Percentiles rank a stretch among this genome's conserved stretches.
Conservation (phyloP, 2,329 filamentous ascomycete genomes). For the Lasiodiplodia hormozganensis region DNA sequence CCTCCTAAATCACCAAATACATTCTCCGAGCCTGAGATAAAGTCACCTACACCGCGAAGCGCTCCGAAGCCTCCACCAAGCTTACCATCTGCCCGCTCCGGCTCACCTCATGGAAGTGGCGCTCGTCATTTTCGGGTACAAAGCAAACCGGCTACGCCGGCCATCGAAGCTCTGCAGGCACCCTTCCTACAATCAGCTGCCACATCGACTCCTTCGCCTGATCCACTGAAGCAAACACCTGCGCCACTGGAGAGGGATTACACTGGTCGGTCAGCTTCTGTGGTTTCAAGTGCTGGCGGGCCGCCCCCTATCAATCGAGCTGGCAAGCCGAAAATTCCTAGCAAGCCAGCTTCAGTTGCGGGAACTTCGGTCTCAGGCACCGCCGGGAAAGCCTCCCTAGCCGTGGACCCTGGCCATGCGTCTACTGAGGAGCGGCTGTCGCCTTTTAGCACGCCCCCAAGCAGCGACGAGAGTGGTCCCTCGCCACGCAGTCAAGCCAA, state of each 20-base stretch:
- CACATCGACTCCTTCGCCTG: constrained; percentile 33
- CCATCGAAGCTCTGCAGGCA: constrained; percentile 47
- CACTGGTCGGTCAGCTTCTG: constrained; percentile 13
- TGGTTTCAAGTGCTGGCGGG: constrained; percentile 43
- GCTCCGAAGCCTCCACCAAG: constrained; percentile 34
- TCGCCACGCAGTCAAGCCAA: not conserved
- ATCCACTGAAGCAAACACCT: constrained; percentile 38
- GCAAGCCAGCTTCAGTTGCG: constrained; percentile 49
- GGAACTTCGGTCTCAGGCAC: constrained; percentile 31
- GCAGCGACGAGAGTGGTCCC: constrained; percentile 66
- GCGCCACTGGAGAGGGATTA: not conserved
- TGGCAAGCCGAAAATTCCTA: constrained; percentile 74
- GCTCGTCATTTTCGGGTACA: constrained; percentile 45
- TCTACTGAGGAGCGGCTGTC: constrained; percentile 63
- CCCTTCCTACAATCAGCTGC: constrained; percentile 41
- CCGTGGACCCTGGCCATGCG: constrained; percentile 49
- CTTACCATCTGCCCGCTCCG: constrained; percentile 32
- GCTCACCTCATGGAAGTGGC: constrained; percentile 33
- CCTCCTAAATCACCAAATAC: constrained; percentile 75
- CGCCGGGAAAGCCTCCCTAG: constrained; percentile 37
- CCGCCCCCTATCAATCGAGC: constrained; percentile 82
- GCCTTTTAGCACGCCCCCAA: constrained; percentile 86
- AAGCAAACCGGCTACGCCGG: constrained; percentile 51
- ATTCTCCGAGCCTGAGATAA: constrained; percentile 38
- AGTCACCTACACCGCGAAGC: constrained; percentile 44